A percentile compares a stretch with the other conserved stretches of the same genome.
Evolutionary conservation across 768 basidiomycete species (phyloP).

Genomic region (Pleurotus cornucopiae): DNA sequence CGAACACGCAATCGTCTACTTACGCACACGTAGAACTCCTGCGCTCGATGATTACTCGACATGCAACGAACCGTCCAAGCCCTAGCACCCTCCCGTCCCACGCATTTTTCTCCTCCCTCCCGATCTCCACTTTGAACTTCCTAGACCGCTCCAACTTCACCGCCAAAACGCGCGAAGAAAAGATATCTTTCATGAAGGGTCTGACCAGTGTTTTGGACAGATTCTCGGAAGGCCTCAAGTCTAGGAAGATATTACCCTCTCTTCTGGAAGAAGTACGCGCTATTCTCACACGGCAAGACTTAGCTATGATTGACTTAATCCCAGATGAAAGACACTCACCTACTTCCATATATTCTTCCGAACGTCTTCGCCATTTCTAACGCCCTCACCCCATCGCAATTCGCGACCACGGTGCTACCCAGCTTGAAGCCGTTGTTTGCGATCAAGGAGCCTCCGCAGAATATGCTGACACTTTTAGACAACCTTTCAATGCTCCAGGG

Average conservation of each 20-base stretch:
- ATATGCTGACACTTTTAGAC: conserved; percentile 91
- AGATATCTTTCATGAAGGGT: conserved; percentile 94
- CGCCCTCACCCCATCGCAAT: conserved; percentile 73
- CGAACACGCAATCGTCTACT: neutral
- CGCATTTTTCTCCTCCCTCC: conserved; percentile 91
- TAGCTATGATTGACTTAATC: neutral
- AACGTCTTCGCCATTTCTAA: conserved; percentile 91
- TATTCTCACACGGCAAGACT: neutral
- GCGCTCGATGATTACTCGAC: conserved; percentile 75
- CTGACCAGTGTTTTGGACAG: conserved; percentile 72
- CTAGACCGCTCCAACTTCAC: conserved; percentile 94
- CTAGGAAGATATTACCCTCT: conserved; percentile 86
- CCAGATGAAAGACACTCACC: conserved; percentile 90
- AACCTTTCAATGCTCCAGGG: conserved; percentile 82
- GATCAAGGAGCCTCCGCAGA: conserved; percentile 94
- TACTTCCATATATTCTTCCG: conserved; percentile 92
- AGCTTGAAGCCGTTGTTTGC: conserved; percentile 86
- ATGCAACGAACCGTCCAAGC: conserved; percentile 66
- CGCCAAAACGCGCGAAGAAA: conserved; percentile 90
- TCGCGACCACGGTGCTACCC: conserved; percentile 77
- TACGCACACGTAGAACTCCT: conserved; percentile 58
- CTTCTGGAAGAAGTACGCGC: conserved; percentile 81
- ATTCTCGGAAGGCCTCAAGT: conserved; percentile 84
- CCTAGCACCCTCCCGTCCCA: conserved; percentile 79
- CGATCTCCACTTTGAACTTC: conserved; percentile 95